phyloP scores from a whole-genome alignment of 768 basidiomycete species.

The Tricholoma terreum region DNA sequence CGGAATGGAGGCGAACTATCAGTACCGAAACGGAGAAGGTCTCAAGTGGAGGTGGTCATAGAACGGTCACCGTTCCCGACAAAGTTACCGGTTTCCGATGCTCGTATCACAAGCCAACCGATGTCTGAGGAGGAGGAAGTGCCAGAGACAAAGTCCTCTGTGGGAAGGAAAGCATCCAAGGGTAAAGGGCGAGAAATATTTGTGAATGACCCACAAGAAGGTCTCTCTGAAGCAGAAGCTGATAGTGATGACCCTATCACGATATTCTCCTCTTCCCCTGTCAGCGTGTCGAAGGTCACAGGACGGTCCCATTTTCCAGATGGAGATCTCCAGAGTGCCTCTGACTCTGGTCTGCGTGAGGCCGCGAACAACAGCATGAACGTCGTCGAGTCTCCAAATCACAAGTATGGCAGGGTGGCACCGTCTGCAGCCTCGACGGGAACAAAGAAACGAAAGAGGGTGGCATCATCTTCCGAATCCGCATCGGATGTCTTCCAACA shows the following conservation, averaged over 20 bases:
- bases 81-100: neutral
- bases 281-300: neutral
- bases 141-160: neutral
- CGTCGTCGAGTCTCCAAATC: neutral
- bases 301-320: neutral
- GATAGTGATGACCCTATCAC: slow-evolving; percentile 20
- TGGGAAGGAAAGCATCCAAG: neutral
- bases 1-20: neutral
- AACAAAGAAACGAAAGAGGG: slow-evolving; percentile 23
- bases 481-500: neutral
- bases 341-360: neutral
- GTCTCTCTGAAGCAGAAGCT: slow-evolving; percentile 14
- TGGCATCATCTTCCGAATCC: slow-evolving; percentile 5
- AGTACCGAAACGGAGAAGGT: neutral
- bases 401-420: neutral
- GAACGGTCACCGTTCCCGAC: slow-evolving; percentile 3
- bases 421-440: neutral
- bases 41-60: slow-evolving; percentile 16
- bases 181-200: neutral
- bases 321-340: neutral
- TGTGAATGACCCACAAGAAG: slow-evolving; percentile 2
- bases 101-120: neutral
- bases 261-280: slow-evolving; percentile 10
- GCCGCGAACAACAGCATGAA: neutral
- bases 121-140: neutral